phyloP scores from a whole-genome alignment of 2,329 filamentous ascomycete genomes.

The Ceratocystis cacaofunesta region DNA sequence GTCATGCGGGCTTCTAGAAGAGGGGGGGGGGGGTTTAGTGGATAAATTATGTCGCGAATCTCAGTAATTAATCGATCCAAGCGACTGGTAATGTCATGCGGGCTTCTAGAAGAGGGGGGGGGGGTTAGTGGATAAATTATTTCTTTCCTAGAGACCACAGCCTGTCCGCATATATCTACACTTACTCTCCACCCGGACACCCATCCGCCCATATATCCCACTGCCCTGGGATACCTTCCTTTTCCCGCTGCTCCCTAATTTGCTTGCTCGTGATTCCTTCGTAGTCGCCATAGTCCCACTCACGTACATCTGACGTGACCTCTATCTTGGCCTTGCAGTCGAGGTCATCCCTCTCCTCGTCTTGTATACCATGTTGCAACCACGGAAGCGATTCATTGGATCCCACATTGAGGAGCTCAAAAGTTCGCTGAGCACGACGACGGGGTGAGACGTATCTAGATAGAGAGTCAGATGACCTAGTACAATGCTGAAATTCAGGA shows the following conservation, averaged over 20 bases:
- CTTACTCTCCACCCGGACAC: constrained; percentile 69
- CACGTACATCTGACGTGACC: constrained; percentile 57
- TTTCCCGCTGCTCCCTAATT: constrained; percentile 44
- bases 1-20: constrained; percentile 49
- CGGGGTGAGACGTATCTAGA: constrained; percentile 71
- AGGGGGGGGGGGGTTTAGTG: not conserved
- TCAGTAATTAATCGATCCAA: constrained; percentile 64
- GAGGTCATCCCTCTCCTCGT: constrained; percentile 25
- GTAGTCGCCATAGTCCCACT: constrained; percentile 82
- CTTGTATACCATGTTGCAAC: constrained; percentile 33
- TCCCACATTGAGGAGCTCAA: constrained; percentile 70
- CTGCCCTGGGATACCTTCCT: constrained; percentile 39
- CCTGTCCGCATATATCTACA: constrained; percentile 18
- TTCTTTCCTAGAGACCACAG: too few species aligned
- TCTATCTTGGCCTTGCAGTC: constrained; percentile 46
- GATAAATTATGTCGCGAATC: constrained; percentile 37
- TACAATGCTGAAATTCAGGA: not conserved
- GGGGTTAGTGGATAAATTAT: not conserved
- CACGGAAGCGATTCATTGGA: constrained; percentile 58
- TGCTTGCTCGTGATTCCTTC: constrained; percentile 62
- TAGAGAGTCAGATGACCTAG: not conserved
- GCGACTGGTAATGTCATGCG: constrained; percentile 55
- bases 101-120: constrained; percentile 34
- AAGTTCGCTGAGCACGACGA: constrained; percentile 70
- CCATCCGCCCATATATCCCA: constrained; percentile 92